phyloP scores from a whole-genome alignment of 2,329 filamentous ascomycete species.

The Pseudogymnoascus sp. region DNA sequence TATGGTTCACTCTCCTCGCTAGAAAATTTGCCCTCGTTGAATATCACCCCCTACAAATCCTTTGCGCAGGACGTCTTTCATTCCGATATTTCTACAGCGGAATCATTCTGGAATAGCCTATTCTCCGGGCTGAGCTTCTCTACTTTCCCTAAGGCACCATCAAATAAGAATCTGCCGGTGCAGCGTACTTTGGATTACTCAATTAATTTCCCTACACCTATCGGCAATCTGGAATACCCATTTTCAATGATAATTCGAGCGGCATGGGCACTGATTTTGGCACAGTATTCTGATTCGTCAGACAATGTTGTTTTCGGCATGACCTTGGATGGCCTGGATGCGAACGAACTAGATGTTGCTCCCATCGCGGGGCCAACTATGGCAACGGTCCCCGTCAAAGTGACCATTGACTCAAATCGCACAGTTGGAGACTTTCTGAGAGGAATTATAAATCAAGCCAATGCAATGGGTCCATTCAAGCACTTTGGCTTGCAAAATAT shows the following conservation, averaged over 20 bases:
- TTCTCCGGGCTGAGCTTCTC: not conserved
- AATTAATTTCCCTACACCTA: not conserved
- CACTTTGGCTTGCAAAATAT: conserved; percentile 39
- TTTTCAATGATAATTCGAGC: conserved; percentile 33
- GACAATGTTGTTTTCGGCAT: conserved; percentile 36
- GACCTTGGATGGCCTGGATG: conserved; percentile 34
- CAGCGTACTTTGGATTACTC: not conserved
- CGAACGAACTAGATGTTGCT: conserved; percentile 30
- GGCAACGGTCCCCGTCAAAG: conserved; percentile 35
- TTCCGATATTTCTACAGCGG: not conserved
- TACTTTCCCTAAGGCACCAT: not conserved
- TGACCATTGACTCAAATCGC: conserved; percentile 26
- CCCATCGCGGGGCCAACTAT: conserved; percentile 36
- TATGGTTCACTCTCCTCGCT: not conserved
- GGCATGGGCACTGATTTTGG: conserved; percentile 35
- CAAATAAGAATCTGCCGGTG: not conserved
- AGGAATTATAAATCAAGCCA: conserved; percentile 37
- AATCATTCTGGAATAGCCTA: not conserved
- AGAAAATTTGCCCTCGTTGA: not conserved
- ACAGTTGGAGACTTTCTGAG: conserved; percentile 37
- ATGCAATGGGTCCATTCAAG: conserved; percentile 43
- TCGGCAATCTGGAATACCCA: not conserved
- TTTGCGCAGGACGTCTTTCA: not conserved
- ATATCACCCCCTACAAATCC: not conserved
- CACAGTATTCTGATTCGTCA: conserved; percentile 29